A percentile compares a stretch with the other conserved stretches of the same genome.
These are phyloP conservation scores for Candida chauliodis DNA, from an alignment of 805 yeast species.

Conservation along the genomic window DNA sequence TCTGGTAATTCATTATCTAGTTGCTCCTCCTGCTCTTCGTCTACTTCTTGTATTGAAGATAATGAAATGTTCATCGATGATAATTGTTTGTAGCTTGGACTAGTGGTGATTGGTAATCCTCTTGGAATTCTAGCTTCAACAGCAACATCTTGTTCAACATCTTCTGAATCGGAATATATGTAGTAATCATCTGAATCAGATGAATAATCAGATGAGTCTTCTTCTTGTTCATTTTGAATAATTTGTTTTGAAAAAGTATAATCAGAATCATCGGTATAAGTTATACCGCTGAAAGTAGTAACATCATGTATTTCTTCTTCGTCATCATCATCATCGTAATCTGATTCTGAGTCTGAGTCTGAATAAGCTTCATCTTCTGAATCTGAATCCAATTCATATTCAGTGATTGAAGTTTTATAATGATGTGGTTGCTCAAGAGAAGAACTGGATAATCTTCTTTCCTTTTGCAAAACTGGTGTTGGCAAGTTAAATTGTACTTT, in stretches of 20 bases:
- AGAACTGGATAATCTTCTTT: slow-evolving; percentile 8
- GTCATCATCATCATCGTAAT: slow-evolving; percentile 3
- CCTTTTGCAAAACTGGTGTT: slow-evolving; percentile 7
- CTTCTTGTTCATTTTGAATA: slow-evolving; percentile 6
- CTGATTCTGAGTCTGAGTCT: slow-evolving; percentile 2
- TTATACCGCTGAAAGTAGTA: slow-evolving; percentile 1
- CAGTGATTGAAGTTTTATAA: slow-evolving; percentile 30
- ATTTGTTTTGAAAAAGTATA: background rate
- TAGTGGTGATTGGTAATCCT: background rate
- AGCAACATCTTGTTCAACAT: slow-evolving; percentile 6
- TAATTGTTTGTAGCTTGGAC: slow-evolving; percentile 12
- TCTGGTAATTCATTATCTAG: slow-evolving; percentile 11
- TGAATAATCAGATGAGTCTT: slow-evolving; percentile 3
- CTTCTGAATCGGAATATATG: slow-evolving; percentile 14
- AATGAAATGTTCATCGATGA: slow-evolving; percentile 18
- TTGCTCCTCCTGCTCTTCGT: slow-evolving; percentile 10
- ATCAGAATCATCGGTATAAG: background rate
- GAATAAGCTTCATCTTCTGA: slow-evolving; percentile 16
- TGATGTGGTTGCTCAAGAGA: slow-evolving; percentile 14
- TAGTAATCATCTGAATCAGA: slow-evolving; percentile 15
- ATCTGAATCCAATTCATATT: slow-evolving; percentile 36
- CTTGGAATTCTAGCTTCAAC: slow-evolving; percentile 2
- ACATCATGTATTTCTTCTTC: slow-evolving; percentile 5
- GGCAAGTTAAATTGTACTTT: slow-evolving; percentile 9
- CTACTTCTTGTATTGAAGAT: slow-evolving; percentile 12